Base-by-base conservation (phyloP, 192 early-diverging fungal species). In the Pilobolus umbonatus region DNA sequence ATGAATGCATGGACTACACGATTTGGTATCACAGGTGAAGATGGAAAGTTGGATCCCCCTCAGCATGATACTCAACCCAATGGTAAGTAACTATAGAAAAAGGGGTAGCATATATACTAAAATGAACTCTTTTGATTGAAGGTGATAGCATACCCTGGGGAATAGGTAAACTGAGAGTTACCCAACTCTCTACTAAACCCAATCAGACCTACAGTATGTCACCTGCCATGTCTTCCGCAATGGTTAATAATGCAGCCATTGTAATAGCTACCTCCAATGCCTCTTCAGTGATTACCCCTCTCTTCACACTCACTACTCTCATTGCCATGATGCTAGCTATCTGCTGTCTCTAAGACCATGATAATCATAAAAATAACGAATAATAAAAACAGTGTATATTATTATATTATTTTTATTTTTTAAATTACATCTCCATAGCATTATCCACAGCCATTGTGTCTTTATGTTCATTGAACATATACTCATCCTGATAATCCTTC, bases 401-500 rank as follows among this genome's bases (percentile, higher is more conserved):
- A 21, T 34, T 31, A 8, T 32, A 6, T 51, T 31, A 17, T 35
- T 52, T 22, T 36, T 62, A 17, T 57, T 39, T 57, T 9, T 43
- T 25, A 61, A 38, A 53, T 67, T 67, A 75, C 57, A 67, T 61
- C 48, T 74, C 68, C 70, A 74, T 74, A 26, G 67, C 57, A 40
- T 54, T 63, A 35, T 57, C 68, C 22, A 61, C 59, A 34, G 56
- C 59, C 55, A 64, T 63, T 15, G 30, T 47, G 12, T 61, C 52
- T 26, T 54, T 56, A 24, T 57, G 55, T 30, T 87, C 84, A 59
- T 91, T 94, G 73, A 89, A 98, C 88, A 98, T 85, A 72, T 87
- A 96, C 74, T 98, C 88, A 38, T 91, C 85, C 68, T 96, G 93
- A 69, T 85, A 94, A 60, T 98, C 93, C 72, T 88, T 91, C 73